Evolutionary conservation across 805 yeast genomes (phyloP).

Genomic region (Zygosaccharomyces bisporus): DNA sequence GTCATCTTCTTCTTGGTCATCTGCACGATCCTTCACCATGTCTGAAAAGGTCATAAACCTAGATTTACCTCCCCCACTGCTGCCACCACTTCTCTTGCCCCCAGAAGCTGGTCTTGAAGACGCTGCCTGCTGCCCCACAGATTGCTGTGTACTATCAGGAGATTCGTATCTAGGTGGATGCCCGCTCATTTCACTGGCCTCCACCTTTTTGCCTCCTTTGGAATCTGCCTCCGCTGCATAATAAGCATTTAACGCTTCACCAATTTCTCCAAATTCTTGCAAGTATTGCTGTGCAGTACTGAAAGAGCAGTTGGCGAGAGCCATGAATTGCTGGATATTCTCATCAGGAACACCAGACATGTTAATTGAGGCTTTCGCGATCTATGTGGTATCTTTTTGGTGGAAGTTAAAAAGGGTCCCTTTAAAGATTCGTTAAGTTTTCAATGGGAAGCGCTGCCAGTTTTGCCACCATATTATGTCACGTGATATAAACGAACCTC

Average conservation of each 20-base stretch:
- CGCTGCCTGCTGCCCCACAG: conserved; percentile 3
- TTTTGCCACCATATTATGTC: background rate
- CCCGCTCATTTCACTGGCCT: conserved; percentile 6
- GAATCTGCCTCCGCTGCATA: conserved; percentile 22
- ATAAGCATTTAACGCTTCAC: conserved; percentile 30
- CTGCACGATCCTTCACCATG: conserved; percentile 36
- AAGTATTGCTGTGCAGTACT: conserved; percentile 40
- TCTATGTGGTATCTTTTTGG: background rate
- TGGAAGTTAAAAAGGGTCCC: background rate
- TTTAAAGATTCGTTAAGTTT: background rate
- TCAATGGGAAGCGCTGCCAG: background rate
- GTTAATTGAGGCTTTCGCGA: background rate
- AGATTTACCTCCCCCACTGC: conserved; percentile 18
- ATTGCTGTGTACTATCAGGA: background rate
- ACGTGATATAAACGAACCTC: too few species aligned
- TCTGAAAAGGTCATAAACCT: conserved; percentile 41
- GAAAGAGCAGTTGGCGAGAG: conserved; percentile 39
- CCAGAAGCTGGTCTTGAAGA: conserved; percentile 12
- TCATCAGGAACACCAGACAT: conserved; percentile 25
- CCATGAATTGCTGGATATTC: conserved; percentile 36
- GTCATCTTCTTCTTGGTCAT: conserved; percentile 46
- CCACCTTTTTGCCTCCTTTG: conserved; percentile 9
- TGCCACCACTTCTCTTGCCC: conserved; percentile 6
- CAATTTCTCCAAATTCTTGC: conserved; percentile 29
- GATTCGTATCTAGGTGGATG: conserved; percentile 1